These are phyloP conservation scores for sunflower (Helianthus annuus) DNA, from an alignment of 129 eudicot genomes.

Conservation along the genomic window DNA sequence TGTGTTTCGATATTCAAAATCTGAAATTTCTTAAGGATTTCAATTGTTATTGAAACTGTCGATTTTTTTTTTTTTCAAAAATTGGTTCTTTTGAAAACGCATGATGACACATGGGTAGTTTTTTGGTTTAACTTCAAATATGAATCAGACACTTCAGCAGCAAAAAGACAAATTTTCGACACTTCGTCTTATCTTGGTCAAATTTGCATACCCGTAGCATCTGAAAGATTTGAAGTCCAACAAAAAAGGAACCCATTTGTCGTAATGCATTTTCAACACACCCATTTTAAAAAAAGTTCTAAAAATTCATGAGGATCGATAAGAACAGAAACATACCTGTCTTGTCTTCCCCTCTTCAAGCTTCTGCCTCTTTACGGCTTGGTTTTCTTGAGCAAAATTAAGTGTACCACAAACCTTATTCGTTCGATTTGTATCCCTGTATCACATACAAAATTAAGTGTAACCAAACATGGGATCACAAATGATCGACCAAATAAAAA, in stretches of 20 bases:
- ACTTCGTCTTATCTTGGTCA: too few species aligned
- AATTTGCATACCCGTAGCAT: too few species aligned
- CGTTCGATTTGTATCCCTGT: constrained; percentile 38
- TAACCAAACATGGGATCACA: not conserved
- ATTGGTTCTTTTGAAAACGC: too few species aligned
- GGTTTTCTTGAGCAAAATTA: not conserved
- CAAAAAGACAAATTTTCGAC: too few species aligned
- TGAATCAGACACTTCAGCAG: not conserved
- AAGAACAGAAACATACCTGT: constrained; percentile 48
- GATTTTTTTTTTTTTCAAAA: too few species aligned
- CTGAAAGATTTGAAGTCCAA: too few species aligned
- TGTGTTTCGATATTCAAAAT: constrained; percentile 65
- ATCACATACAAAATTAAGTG: not conserved
- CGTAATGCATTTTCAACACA: too few species aligned
- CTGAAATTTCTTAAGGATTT: constrained; percentile 28
- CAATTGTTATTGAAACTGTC: not conserved
- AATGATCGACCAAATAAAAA: not conserved
- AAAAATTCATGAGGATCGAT: not conserved
- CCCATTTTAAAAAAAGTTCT: too few species aligned
- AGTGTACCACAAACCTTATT: constrained; percentile 30
- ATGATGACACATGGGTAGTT: too few species aligned
- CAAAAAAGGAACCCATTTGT: too few species aligned
- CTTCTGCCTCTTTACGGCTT: not conserved
- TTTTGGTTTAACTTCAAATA: not conserved
- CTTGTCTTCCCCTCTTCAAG: constrained; percentile 36